Base-by-base conservation (phyloP, 805 yeast genomes). In the Ogataea nitratoaversa region DNA sequence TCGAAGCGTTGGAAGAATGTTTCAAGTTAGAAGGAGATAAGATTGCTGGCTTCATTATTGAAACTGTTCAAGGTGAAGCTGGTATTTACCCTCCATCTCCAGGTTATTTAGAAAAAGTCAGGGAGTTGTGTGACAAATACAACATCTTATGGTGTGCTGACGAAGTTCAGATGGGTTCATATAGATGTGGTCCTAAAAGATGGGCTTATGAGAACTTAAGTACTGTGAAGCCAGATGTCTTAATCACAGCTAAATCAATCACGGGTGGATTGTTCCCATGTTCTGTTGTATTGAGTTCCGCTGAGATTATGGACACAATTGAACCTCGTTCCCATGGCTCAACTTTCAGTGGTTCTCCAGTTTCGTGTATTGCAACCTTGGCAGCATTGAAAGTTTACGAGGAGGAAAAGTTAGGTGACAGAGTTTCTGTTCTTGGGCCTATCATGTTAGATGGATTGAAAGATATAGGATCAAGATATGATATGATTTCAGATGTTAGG, bases 21-120 rank as follows among this genome's bases (percentile, higher is more conserved):
- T 50, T 65, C 24, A 42, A 50, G 38, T 32, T 47, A 5, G 57
- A 64, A 42, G 61, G 59, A 22, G 53, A 52, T n/a, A 50, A 47
- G 9, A 58, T 66, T 20, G 66, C 68, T 8, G 68, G 61, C 14
- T 53, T 64, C 11, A 61, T 66, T 7, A 37, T 65, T 36, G 70
- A 66, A 44, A 62, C 66, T 6, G 57, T 66, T 24, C 71, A 66
- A 49, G 70, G 71, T 18, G 71, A 68, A 25, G 68, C 65, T 14
- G 71, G 69, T 7, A 56, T 66, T 48, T 41, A 54, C 30, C 52
- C 63, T n/a, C 66, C 65, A 19, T 56, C 57, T 32, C 61, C 62
- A 11, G 61, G 58, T 4, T 65, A 51, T 35, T 40, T 60, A 18
- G 60, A 58, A 29, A 53, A 54, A 32, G 63, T 62, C 11, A 52